These are phyloP conservation scores for Paradendryphiella salina DNA, from an alignment of 2,329 filamentous ascomycete species.

Conservation along the genomic window DNA sequence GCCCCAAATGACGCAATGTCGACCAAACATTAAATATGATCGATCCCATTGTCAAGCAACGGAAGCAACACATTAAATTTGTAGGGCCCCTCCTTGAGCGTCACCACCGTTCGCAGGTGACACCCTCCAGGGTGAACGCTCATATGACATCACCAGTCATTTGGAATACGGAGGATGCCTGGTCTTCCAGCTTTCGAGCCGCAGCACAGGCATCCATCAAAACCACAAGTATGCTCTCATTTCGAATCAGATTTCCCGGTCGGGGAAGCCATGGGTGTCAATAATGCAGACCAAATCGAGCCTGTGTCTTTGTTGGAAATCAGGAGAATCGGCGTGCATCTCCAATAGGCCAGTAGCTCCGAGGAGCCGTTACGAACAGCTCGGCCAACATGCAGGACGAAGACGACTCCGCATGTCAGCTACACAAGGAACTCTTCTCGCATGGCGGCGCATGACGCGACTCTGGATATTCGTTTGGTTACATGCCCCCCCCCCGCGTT, in stretches of 20 bases:
- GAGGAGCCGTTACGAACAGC: neutral
- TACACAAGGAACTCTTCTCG: slow-evolving; percentile 9
- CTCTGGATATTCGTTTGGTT: neutral
- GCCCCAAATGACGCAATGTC: neutral
- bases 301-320: neutral
- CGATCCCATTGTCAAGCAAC: neutral
- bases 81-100: neutral
- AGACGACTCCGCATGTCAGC: neutral
- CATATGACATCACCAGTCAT: neutral
- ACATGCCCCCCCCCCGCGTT: neutral
- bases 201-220: neutral
- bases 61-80: neutral
- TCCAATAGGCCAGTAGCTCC: too few relatives aligned
- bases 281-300: neutral
- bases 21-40: neutral
- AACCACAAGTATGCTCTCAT: neutral
- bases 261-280: neutral
- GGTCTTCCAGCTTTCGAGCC: neutral
- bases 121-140: neutral
- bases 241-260: neutral
- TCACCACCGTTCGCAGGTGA: neutral
- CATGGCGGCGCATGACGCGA: neutral
- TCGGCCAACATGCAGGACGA: neutral
- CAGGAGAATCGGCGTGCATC: neutral
- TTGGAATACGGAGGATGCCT: neutral